These are phyloP conservation scores for Phytophthora pistaciae DNA, from an alignment of 352 stramenopile species.

Conservation along the genomic window DNA sequence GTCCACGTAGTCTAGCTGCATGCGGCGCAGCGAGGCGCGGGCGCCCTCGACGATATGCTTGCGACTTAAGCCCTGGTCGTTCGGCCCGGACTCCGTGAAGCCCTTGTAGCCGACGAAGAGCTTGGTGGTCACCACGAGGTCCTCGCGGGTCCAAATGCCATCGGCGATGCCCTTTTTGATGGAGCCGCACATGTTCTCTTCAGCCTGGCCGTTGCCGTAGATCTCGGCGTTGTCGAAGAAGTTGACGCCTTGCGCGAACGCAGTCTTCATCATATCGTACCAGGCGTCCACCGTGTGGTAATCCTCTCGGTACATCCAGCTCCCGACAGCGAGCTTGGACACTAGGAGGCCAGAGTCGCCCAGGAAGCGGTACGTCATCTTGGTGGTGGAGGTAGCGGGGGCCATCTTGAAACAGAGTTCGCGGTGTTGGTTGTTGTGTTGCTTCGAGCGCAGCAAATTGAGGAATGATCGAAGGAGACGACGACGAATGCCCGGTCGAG, in stretches of 20 bases:
- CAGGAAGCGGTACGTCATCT: constrained; percentile 1
- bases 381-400: background rate
- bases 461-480: background rate
- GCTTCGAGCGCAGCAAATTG: background rate
- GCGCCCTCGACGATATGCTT: constrained; percentile 64
- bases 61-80: constrained; percentile 40
- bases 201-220: constrained; percentile 15
- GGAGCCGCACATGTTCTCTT: constrained; percentile 32
- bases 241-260: background rate
- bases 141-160: constrained; percentile 34
- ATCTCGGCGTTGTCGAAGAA: constrained; percentile 12
- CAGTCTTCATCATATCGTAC: background rate
- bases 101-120: constrained; percentile 28
- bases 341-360: background rate
- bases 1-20: constrained; percentile 55
- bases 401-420: background rate
- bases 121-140: constrained; percentile 17
- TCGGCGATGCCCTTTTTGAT: constrained; percentile 39
- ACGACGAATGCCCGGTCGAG: too few relatives aligned
- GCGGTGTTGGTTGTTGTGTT: background rate
- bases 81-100: constrained; percentile 14
- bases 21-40: constrained; percentile 39
- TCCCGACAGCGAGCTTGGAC: too few relatives aligned
- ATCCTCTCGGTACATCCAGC: too few relatives aligned
- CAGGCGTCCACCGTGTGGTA: background rate